These are phyloP conservation scores for Colletotrichum abscissum DNA, from an alignment of 2,329 filamentous ascomycete genomes.

Conservation along the genomic window DNA sequence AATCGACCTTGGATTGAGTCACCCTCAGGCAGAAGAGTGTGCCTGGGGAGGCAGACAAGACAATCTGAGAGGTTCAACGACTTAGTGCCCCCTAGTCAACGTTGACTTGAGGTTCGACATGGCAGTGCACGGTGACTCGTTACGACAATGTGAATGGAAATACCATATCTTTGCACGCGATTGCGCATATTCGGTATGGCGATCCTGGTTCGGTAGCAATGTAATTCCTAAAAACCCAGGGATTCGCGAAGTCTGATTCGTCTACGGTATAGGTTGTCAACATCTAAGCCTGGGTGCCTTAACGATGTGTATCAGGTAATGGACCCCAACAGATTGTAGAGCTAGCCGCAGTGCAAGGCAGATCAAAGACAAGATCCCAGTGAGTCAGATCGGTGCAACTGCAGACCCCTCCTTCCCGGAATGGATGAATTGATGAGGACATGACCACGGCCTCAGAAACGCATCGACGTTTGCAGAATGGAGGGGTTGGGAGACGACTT, in stretches of 20 bases:
- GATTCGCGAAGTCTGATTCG: neutral
- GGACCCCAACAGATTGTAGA: neutral
- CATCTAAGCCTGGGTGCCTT: neutral
- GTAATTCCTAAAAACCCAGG: neutral
- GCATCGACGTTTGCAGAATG: neutral
- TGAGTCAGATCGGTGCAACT: constrained; percentile 6
- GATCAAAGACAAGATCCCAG: neutral
- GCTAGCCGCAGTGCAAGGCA: constrained; percentile 3
- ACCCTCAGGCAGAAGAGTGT: neutral
- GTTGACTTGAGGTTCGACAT: no score
- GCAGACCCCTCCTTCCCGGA: neutral
- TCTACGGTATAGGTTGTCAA: neutral
- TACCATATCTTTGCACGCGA: neutral
- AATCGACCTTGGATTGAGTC: neutral
- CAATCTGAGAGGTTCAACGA: neutral
- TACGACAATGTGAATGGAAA: neutral
- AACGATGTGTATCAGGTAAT: neutral
- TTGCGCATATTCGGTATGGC: neutral
- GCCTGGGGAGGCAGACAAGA: constrained; percentile 11
- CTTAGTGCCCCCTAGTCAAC: neutral
- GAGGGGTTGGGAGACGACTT: neutral
- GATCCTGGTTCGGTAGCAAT: neutral
- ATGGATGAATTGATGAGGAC: neutral
- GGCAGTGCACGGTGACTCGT: neutral
- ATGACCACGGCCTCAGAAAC: neutral